phyloP scores from a whole-genome alignment of 495 filamentous ascomycete genomes.

The Penicillium salamii region DNA sequence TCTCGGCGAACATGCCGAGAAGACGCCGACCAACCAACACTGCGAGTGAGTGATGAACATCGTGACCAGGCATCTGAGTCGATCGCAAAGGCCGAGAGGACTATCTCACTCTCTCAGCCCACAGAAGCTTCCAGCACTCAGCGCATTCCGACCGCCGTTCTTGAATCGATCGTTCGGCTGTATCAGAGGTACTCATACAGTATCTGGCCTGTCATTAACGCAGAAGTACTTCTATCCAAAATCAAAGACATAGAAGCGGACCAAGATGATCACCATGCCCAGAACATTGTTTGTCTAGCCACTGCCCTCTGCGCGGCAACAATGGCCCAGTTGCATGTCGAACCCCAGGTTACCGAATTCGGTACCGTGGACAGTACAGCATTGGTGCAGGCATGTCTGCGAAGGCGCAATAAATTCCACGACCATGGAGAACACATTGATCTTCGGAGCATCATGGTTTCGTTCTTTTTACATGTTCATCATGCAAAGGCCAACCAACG shows the following conservation, averaged over 20 bases:
- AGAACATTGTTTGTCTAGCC: constrained; percentile 15
- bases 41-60: not conserved
- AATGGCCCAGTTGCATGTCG: constrained; percentile 32
- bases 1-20: constrained; percentile 9
- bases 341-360: constrained; percentile 9
- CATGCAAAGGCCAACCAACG: constrained; percentile 32
- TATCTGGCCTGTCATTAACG: constrained; percentile 32
- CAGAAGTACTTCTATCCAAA: constrained; percentile 12
- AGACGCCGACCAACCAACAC: not conserved
- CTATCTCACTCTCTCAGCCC: not conserved
- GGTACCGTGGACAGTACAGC: constrained; percentile 13
- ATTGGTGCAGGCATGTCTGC: constrained; percentile 24
- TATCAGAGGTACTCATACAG: constrained; percentile 29
- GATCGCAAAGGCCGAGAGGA: not conserved
- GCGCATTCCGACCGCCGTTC: constrained; percentile 8
- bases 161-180: constrained; percentile 17
- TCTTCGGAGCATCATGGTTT: constrained; percentile 20
- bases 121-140: not conserved
- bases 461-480: constrained; percentile 36
- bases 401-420: constrained; percentile 11
- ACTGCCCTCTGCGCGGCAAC: constrained; percentile 33
- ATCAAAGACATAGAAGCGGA: constrained; percentile 15
- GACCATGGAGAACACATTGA: constrained; percentile 14
- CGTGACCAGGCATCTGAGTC: not conserved
- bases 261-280: not conserved